Percentiles rank a stretch among this genome's conserved stretches.
Evolutionary conservation across 2,329 filamentous ascomycete genomes (phyloP).

Genomic region (Ascochyta fabae): DNA sequence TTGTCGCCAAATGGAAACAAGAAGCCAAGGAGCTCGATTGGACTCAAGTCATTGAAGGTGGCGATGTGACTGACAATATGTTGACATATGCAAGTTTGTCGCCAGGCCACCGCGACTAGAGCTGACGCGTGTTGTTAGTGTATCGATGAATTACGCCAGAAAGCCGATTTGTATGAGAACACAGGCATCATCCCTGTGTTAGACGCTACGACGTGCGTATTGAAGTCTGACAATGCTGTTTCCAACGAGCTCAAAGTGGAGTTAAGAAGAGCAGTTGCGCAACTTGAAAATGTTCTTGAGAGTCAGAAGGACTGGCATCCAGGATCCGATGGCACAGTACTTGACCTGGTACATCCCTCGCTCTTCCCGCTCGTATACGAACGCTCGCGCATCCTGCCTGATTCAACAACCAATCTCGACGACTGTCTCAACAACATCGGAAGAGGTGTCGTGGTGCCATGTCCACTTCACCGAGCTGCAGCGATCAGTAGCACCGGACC

Average conservation of each 20-base stretch:
- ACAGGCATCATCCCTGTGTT: conserved; percentile 18
- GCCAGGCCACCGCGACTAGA: neutral
- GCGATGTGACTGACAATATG: conserved; percentile 9
- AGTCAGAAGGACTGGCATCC: conserved; percentile 66
- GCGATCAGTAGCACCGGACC: neutral
- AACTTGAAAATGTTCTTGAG: conserved; percentile 59
- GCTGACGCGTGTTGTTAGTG: conserved; percentile 18
- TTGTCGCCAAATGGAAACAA: conserved; percentile 26
- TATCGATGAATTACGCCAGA: conserved; percentile 56
- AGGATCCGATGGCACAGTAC: conserved; percentile 56
- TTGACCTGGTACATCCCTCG: conserved; percentile 67
- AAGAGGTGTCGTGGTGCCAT: conserved; percentile 13
- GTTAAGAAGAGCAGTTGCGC: conserved; percentile 53
- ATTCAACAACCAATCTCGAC: conserved; percentile 18
- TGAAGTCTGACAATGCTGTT: conserved; percentile 61
- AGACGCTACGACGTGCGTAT: conserved; percentile 23
- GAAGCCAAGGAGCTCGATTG: conserved; percentile 20
- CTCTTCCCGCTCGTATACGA: conserved; percentile 67
- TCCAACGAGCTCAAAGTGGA: conserved; percentile 44
- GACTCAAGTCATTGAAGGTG: neutral
- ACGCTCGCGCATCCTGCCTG: conserved; percentile 17
- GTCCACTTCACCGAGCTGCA: neutral
- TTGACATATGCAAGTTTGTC: conserved; percentile 1
- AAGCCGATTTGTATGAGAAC: conserved; percentile 53
- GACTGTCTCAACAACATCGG: conserved; percentile 18